Percentiles rank a stretch among this genome's conserved stretches.
Evolutionary conservation across 73 alveolate species (phyloP).

Genomic region (Blepharisma stoltei): DNA sequence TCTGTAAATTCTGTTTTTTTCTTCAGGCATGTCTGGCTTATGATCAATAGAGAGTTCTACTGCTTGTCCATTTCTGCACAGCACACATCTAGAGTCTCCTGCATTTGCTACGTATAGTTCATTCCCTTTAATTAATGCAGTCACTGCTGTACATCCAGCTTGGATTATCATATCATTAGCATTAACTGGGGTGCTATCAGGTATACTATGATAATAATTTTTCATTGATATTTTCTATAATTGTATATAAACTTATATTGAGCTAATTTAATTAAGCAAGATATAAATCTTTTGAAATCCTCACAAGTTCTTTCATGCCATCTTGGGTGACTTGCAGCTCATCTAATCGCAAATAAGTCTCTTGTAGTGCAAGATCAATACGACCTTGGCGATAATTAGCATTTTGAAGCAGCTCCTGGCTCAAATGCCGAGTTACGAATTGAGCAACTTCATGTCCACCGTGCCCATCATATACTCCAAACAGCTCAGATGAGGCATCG

Average conservation of each 20-base stretch:
- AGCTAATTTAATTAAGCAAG: constrained; percentile 21
- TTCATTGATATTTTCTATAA: constrained; percentile 25
- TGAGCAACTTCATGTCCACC: constrained; percentile 93
- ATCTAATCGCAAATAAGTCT: constrained; percentile 83
- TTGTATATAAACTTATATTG: constrained; percentile 3
- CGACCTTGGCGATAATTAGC: constrained; percentile 64
- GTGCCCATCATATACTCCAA: constrained; percentile 96
- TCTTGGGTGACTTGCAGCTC: constrained; percentile 62
- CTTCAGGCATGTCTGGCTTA: constrained; percentile 79
- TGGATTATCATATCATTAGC: constrained; percentile 47
- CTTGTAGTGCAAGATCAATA: constrained; percentile 74
- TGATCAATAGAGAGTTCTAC: constrained; percentile 83
- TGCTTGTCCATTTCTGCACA: constrained; percentile 70
- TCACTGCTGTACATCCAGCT: constrained; percentile 91
- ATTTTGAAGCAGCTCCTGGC: constrained; percentile 57
- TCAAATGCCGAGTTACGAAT: constrained; percentile 57
- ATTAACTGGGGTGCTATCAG: constrained; percentile 35
- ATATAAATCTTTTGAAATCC: constrained; percentile 12
- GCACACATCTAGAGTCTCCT: constrained; percentile 89
- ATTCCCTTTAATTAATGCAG: constrained; percentile 60
- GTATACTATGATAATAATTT: constrained; percentile 2
- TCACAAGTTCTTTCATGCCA: constrained; percentile 69
- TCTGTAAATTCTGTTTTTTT: constrained; percentile 67
- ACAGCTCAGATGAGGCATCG: constrained; percentile 61
- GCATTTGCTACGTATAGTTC: constrained; percentile 84